Base-by-base conservation (phyloP, 2,329 filamentous ascomycete species). In the Aspergillus pseudoglaucus region DNA sequence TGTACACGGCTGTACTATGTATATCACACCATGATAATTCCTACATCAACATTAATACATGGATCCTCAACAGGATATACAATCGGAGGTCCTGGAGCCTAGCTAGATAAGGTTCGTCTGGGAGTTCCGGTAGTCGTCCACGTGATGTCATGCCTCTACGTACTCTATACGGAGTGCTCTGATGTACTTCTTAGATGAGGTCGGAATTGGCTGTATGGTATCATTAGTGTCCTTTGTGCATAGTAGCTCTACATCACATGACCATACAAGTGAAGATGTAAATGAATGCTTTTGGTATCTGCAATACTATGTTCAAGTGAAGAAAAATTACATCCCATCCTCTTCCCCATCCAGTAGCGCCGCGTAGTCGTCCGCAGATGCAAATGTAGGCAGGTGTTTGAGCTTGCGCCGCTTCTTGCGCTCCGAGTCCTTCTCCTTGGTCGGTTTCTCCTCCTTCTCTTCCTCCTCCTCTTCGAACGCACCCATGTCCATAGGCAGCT, bases 291-390 rank as follows among this genome's bases (percentile, higher is more conserved):
- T 39, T 39, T 54, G 50, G 50, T 54, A 55, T 55, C 52, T 53
- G 48, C 38, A 47, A 49, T n/a, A 46, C 25, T 30, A 30, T 30
- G 25, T 30, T 5, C 25, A 30, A 30, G 25, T 25, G 39, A 23
- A 47, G 43, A 54, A 44, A 53, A 52, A 53, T 57, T 58, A 69
- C 60, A 68, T 66, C 23, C 66, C 67, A 40, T 67, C 83, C 53
- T 83, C 82, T 45, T 93, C 88, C 54, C 82, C 79, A 3, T 77
- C 87, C 65, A 95, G 70, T 72, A 95, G 78, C 59, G 86, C 87
- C 14, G 90, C 91, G 68, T 97, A 98, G 66, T 97, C 93, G 47
- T 97, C 93, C 27, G 80, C 86, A 27, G 88, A 94, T 17, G 94
- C 93, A 74, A 98, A 98, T 32, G 83, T 94, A 6, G 93, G 93